Evolutionary conservation across 805 yeast species (phyloP), one percentile per base, ranked within the genome.

Genomic region (Candida railenensis): DNA sequence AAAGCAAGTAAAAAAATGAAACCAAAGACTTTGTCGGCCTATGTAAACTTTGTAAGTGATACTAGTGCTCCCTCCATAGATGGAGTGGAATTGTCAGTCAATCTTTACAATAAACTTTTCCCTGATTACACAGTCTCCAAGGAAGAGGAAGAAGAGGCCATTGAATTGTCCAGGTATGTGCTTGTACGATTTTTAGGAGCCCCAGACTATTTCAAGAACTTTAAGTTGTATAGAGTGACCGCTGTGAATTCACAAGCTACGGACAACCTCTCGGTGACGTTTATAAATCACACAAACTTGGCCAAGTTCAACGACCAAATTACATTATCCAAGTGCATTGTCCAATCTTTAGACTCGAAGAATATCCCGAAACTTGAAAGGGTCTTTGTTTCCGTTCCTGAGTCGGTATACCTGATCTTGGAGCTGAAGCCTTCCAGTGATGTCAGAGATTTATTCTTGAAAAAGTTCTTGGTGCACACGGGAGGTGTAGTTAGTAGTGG

Each of bases 301-400:
- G 48, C 57, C 34, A 49, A 53, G 12, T 69, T 65, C 42, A 69
- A 68, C 1, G 64, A 69, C 38, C 66, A 56, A 28, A 59, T 79
- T 55, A 78, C 82, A 0, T 51, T 80, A 20, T 70, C 68, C 25
- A 52, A 58, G 2, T 71, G 76, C 22, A 51, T 68, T 3, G 53
- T 78, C 5, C 69, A 61, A 37, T 61, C 72, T 1, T 59, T 77
- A 16, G 61, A 57, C 18, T 22, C 53, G 3, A 45, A 55, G 1
- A 53, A 55, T 4, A 68, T 84, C 21, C 67, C 71, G 0, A 55
- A 61, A 9, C 66, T 83, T 11, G 52, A 76, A 3, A 65, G 70
- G 4, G 68, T 78, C 4, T 80, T 80, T 3, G 65, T 68, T 1
- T 71, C 74, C 9, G 74, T 78, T 4, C 86, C 83, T 21, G 57